phyloP scores from a whole-genome alignment of 148 eudicot genomes.

The Chenopodium suecicum region DNA sequence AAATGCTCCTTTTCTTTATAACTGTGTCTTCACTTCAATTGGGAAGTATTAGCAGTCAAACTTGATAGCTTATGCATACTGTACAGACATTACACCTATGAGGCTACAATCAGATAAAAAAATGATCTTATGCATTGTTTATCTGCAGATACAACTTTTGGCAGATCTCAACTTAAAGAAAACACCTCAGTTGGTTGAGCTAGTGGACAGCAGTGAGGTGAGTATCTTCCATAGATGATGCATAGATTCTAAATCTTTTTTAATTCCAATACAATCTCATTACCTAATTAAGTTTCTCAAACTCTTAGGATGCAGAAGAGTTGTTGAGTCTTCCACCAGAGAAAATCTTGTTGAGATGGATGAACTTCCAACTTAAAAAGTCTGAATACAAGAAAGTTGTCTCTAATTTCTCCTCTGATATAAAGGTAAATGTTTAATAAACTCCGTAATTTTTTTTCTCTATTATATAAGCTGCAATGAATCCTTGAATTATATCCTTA shows the following conservation, averaged over 20 bases:
- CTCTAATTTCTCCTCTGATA: constrained; percentile 91
- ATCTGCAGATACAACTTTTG: constrained; percentile 81
- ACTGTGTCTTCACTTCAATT: neutral
- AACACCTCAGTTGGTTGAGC: constrained; percentile 93
- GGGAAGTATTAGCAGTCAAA: neutral
- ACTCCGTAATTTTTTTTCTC: neutral
- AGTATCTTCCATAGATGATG: constrained; percentile 17
- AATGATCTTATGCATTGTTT: neutral
- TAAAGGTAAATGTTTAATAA: constrained; percentile 54
- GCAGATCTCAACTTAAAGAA: constrained; percentile 97
- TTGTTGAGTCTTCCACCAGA: constrained; percentile 94
- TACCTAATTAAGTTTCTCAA: neutral
- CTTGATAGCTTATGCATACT: constrained; percentile 10
- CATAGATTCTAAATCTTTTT: neutral
- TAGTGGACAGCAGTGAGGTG: constrained; percentile 90
- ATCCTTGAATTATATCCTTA: neutral
- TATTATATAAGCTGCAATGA: neutral
- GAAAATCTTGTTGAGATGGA: constrained; percentile 93
- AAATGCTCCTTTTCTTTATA: neutral
- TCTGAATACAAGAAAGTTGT: constrained; percentile 63
- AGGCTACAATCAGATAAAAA: neutral
- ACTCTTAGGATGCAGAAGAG: constrained; percentile 87
- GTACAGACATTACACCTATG: neutral
- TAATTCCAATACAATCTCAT: neutral
- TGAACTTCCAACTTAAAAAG: constrained; percentile 90